Base-by-base conservation (phyloP, 2,329 filamentous ascomycete genomes). In the Epichloe typhina region DNA sequence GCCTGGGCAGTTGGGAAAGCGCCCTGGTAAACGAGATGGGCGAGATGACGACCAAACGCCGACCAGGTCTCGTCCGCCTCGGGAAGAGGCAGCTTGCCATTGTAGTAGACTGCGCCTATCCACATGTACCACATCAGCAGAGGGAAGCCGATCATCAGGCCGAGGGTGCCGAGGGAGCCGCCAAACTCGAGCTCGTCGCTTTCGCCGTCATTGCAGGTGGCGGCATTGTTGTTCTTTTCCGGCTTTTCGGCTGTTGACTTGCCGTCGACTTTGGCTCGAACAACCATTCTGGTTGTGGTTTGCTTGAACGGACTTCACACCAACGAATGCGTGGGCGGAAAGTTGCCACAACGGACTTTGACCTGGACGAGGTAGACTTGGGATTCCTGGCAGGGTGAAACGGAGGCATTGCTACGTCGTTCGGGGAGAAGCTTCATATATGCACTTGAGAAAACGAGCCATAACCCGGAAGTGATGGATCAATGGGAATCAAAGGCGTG, bases 91-190 rank as follows among this genome's bases (percentile, higher is more conserved):
- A 94, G 74, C 56, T 86, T 82, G 59, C 91, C 91, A 63, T 88
- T 74, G 70, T 96, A 98, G 71, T 91, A 95, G 47, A 83, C 90
- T 36, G 91, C 86, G 47, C 93, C 93, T 67, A 95, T 83, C 90
- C 90, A 97, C 90, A 98, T 95, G 72, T 96, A 97, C 78, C 88
- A 96, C 91, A 97, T 97, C 60, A 98, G 77, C 38, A 83, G 55
- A 15, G 93, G 93, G 69, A 97, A 98, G 44, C 85, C 81, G 55
- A 89, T 76, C 88, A 97, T 97, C 80, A 96, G 88, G 58, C 79
- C 72, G 13, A 78, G 69, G 41, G 90, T 84, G 50, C 93, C 91
- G 15, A 77, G 64, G 3, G 87, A 83, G 53, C 93, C 93, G 56
- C 91, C 91, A 64, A 97, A 98, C 65, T 98, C 94, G 58, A 80